Conservation (phyloP, 331 rosid genomes). For the Malus hybrid region DNA sequence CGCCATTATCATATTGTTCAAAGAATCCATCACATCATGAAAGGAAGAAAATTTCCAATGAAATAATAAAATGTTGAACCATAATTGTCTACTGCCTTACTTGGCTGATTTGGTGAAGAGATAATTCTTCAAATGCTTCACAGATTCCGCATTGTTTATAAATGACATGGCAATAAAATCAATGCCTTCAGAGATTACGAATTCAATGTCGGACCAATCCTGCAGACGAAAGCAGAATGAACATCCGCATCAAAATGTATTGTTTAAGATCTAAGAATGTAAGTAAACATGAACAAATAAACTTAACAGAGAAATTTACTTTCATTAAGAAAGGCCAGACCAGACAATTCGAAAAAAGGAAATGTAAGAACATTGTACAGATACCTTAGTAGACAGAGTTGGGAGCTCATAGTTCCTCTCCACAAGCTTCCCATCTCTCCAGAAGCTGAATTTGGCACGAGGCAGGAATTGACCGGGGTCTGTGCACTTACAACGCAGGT, state of each 20-base stretch:
- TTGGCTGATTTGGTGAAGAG: conserved; percentile 26
- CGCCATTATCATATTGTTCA: not conserved
- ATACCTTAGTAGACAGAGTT: conserved; percentile 54
- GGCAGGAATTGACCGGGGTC: conserved; percentile 69
- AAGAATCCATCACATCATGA: not conserved
- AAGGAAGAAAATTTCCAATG: not conserved
- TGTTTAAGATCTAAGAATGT: not conserved
- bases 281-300: not conserved
- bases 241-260: not conserved
- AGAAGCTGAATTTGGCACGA: conserved; percentile 66
- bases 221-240: conserved; percentile 1
- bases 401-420: conserved; percentile 49
- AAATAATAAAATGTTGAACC: not conserved
- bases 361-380: not conserved
- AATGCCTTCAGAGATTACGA: conserved; percentile 35
- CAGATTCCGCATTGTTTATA: conserved; percentile 26
- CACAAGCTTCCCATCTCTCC: conserved; percentile 79
- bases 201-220: conserved; percentile 40
- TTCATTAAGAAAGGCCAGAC: not conserved
- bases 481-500: conserved; percentile 58
- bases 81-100: conserved; percentile 5
- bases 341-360: no score
- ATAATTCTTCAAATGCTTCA: conserved; percentile 25
- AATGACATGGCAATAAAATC: conserved; percentile 40
- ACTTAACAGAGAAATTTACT: not conserved